phyloP scores from a whole-genome alignment of 352 stramenopile genomes.

The Globisporangium iwayamae region DNA sequence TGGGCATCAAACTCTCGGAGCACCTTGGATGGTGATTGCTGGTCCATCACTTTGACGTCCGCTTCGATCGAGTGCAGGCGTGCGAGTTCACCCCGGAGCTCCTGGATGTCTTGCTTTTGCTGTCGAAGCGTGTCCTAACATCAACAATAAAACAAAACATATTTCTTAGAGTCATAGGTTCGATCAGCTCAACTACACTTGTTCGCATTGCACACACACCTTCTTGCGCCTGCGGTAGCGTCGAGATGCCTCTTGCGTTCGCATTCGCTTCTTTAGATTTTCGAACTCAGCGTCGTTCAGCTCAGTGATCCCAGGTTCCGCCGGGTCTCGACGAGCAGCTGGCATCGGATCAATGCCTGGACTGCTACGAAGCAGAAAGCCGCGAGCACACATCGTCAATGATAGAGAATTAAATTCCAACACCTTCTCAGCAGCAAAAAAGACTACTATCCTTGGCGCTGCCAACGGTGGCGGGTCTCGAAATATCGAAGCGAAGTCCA shows the following conservation, averaged over 20 bases:
- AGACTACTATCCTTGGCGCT: not conserved
- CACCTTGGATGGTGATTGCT: not conserved
- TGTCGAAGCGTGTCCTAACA: slow-evolving; percentile 6
- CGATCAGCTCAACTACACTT: not conserved
- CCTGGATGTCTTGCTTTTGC: slow-evolving; percentile 4
- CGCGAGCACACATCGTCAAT: not conserved
- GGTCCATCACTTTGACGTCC: not conserved
- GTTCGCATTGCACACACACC: not conserved
- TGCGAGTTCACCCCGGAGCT: not conserved
- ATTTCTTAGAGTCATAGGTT: not conserved
- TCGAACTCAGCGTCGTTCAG: slow-evolving; percentile 5
- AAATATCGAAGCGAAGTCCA: not conserved
- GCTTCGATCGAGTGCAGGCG: not conserved
- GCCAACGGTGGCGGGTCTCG: not conserved
- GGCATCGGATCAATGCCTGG: not conserved
- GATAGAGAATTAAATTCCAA: no score
- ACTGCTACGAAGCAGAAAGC: not conserved
- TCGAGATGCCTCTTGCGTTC: not conserved
- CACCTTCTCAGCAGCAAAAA: not conserved
- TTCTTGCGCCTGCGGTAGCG: slow-evolving; percentile 2
- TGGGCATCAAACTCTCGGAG: not conserved
- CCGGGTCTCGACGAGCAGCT: not conserved
- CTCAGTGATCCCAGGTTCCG: not conserved
- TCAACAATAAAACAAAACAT: not conserved
- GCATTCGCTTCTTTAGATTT: slow-evolving; percentile 1